phyloP scores from a whole-genome alignment of 2,329 filamentous ascomycete genomes.

The Fusarium annulatum region DNA sequence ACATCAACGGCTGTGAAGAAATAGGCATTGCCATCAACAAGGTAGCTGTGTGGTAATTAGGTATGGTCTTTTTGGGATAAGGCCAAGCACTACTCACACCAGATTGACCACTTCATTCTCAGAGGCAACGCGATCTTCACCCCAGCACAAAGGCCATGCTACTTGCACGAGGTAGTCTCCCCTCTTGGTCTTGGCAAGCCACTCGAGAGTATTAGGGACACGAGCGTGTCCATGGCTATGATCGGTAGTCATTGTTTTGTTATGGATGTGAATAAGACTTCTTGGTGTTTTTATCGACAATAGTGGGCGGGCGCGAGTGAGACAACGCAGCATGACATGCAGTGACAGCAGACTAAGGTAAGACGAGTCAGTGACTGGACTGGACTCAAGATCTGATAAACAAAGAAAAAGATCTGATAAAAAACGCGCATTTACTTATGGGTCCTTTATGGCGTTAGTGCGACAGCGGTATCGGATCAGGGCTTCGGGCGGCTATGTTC shows the following conservation, averaged over 20 bases:
- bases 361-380: slow-evolving; percentile 16
- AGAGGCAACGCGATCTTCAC: slow-evolving; percentile 36
- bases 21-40: slow-evolving; percentile 51
- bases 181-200: slow-evolving; percentile 39
- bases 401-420: slow-evolving; percentile 29
- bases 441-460: slow-evolving; percentile 21
- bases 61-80: fast-evolving
- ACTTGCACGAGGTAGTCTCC: slow-evolving; percentile 48
- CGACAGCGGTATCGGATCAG: slow-evolving; percentile 28
- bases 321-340: slow-evolving; percentile 29
- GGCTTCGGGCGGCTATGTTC: slow-evolving; percentile 21
- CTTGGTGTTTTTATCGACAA: not conserved
- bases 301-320: slow-evolving; percentile 21
- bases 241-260: slow-evolving; percentile 13
- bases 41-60: slow-evolving; percentile 42
- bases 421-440: slow-evolving; percentile 35
- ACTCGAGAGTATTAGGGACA: slow-evolving; percentile 45
- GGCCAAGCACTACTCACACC: slow-evolving; percentile 38
- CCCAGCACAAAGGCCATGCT: slow-evolving; percentile 47
- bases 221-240: slow-evolving; percentile 34
- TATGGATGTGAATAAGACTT: not conserved
- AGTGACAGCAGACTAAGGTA: slow-evolving; percentile 5
- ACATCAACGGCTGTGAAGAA: slow-evolving; percentile 51
- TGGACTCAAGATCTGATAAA: slow-evolving; percentile 32
- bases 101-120: slow-evolving; percentile 40